phyloP scores from a whole-genome alignment of 2,329 filamentous ascomycete genomes.

The Exophiala mesophila region DNA sequence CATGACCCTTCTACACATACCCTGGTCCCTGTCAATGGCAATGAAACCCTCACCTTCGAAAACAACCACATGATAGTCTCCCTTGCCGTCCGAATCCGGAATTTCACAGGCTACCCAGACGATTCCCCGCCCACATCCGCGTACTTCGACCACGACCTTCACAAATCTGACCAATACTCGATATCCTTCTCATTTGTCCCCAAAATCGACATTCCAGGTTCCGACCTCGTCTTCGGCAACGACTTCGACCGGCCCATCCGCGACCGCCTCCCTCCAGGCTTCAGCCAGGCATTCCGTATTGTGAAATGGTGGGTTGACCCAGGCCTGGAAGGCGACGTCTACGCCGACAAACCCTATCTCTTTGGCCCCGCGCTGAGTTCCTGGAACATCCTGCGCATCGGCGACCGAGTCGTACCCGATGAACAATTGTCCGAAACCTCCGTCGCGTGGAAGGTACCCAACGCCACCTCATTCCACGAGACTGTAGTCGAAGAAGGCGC shows the following conservation, averaged over 20 bases:
- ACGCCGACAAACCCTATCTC: conserved; percentile 78
- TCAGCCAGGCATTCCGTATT: conserved; percentile 75
- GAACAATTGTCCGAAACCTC: conserved; percentile 15
- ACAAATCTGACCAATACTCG: conserved; percentile 75
- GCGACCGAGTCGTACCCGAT: conserved; percentile 20
- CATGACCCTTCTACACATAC: conserved; percentile 72
- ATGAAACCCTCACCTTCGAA: conserved; percentile 58
- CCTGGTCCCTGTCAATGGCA: conserved; percentile 68
- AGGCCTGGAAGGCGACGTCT: conserved; percentile 81
- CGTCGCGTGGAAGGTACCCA: conserved; percentile 24
- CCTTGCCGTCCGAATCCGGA: conserved; percentile 69
- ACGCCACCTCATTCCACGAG: conserved; percentile 41
- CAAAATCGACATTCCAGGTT: conserved; percentile 60
- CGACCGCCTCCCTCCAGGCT: conserved; percentile 78
- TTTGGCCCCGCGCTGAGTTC: conserved; percentile 77
- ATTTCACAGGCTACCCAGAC: conserved; percentile 63
- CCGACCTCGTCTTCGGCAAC: conserved; percentile 85
- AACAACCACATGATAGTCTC: conserved; percentile 63
- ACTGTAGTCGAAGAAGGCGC: conserved; percentile 62
- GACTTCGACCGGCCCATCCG: conserved; percentile 91
- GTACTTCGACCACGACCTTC: conserved; percentile 70
- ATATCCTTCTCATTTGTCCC: conserved; percentile 75
- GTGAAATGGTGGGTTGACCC: conserved; percentile 91
- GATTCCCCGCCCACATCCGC: conserved; percentile 63
- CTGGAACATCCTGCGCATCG: conserved; percentile 69